phyloP scores from a whole-genome alignment of 192 early-diverging fungal species.

The Rhizophagus clarus region DNA sequence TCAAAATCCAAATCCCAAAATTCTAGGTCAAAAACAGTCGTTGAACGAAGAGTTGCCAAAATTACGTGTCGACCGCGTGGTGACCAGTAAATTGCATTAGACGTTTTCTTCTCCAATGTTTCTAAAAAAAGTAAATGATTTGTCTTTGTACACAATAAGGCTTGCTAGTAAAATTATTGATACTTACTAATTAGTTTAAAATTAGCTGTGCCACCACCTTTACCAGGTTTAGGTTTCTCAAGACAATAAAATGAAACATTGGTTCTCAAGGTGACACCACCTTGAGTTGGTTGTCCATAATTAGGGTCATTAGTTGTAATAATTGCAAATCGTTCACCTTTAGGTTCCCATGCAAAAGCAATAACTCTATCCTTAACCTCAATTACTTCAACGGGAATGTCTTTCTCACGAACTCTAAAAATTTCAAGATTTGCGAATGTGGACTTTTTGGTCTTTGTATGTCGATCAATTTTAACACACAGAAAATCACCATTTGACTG shows the following conservation, averaged over 20 bases:
- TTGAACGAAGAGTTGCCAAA: slow-evolving; percentile 79
- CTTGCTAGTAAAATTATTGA: not conserved
- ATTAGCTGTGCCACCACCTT: slow-evolving; percentile 60
- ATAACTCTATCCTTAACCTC: slow-evolving; percentile 70
- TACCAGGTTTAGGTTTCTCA: slow-evolving; percentile 53
- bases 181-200: slow-evolving; percentile 75
- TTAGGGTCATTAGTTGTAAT: slow-evolving; percentile 75
- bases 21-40: slow-evolving; percentile 79
- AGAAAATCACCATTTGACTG: slow-evolving; percentile 88
- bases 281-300: slow-evolving; percentile 40
- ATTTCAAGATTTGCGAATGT: slow-evolving; percentile 92
- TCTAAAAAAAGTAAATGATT: slow-evolving; percentile 36
- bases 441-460: slow-evolving; percentile 89
- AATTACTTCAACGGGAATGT: slow-evolving; percentile 95
- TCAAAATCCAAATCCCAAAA: slow-evolving; percentile 93
- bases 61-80: slow-evolving; percentile 94
- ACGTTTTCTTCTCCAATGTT: slow-evolving; percentile 77
- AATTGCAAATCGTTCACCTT: slow-evolving; percentile 88
- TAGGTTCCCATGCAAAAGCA: slow-evolving; percentile 96
- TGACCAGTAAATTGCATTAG: slow-evolving; percentile 89
- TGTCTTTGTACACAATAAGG: not conserved
- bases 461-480: slow-evolving; percentile 89
- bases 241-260: slow-evolving; percentile 84
- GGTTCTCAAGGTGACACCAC: slow-evolving; percentile 63
- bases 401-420: slow-evolving; percentile 88